Evolutionary conservation across 2,329 filamentous ascomycete genomes (phyloP).

Genomic region (Berkeleyomyces rouxiae): DNA sequence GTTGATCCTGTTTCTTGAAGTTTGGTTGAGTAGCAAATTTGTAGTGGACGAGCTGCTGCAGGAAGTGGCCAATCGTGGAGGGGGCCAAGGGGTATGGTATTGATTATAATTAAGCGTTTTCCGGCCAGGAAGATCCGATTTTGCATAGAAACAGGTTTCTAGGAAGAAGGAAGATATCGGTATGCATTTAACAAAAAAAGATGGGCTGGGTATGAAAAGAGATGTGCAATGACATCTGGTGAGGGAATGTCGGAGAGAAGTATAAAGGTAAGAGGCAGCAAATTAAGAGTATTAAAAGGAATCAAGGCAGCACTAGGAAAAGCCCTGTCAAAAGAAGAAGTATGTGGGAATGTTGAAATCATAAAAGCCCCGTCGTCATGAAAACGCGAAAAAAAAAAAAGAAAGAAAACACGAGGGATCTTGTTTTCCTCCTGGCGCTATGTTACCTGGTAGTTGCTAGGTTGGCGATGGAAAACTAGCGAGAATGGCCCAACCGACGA

Average conservation of each 20-base stretch:
- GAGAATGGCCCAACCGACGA: neutral
- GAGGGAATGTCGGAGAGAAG: neutral
- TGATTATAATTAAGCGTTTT: neutral
- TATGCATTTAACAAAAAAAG: neutral
- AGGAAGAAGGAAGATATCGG: neutral
- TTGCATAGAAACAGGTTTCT: neutral
- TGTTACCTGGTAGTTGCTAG: neutral
- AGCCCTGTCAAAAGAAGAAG: neutral
- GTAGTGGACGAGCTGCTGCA: neutral
- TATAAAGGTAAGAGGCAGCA: neutral
- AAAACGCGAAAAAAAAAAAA: neutral
- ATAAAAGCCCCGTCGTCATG: neutral
- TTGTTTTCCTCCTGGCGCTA: neutral
- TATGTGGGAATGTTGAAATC: neutral
- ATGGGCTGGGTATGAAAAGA: neutral
- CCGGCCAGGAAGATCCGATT: neutral
- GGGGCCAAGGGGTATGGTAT: neutral
- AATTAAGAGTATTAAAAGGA: neutral
- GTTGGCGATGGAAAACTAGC: neutral
- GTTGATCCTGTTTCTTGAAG: neutral
- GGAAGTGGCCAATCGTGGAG: neutral
- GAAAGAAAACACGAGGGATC: neutral
- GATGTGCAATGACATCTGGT: neutral
- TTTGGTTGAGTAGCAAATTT: neutral
- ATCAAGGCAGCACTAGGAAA: neutral